Conservation (phyloP, 768 basidiomycete genomes). For the Mycena epipterygia region DNA sequence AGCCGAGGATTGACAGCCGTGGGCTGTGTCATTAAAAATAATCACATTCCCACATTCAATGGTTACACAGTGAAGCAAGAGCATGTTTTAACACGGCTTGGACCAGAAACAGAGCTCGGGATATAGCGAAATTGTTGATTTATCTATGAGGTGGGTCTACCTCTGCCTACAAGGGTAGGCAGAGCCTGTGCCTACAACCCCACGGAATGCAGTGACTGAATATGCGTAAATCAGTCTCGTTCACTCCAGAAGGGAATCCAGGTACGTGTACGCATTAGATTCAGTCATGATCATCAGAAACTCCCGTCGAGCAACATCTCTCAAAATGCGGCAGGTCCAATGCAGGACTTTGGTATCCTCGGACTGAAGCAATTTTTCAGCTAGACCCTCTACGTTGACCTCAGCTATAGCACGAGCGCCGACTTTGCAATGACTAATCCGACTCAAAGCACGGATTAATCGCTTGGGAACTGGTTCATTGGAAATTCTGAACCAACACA, state of each 20-base stretch:
- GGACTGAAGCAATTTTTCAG: not conserved
- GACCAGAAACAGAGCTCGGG: too few relatives aligned
- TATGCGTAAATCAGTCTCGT: not conserved
- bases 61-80: too few relatives aligned
- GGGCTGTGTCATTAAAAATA: too few relatives aligned
- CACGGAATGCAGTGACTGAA: too few relatives aligned
- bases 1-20: too few relatives aligned
- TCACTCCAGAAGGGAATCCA: not conserved
- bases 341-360: not conserved
- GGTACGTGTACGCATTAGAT: not conserved
- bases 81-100: too few relatives aligned
- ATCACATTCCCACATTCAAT: too few relatives aligned
- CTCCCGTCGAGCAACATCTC: not conserved
- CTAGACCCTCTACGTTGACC: not conserved
- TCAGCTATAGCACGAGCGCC: not conserved
- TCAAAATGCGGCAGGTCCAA: not conserved
- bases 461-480: not conserved
- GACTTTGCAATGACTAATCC: not conserved
- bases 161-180: too few relatives aligned
- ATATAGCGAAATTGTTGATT: too few relatives aligned
- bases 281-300: not conserved
- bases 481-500: not conserved
- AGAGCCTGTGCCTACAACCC: too few relatives aligned
- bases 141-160: too few relatives aligned
- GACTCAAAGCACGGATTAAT: not conserved